Conservation (phyloP, 768 basidiomycete species). For the Termitomyces sp. region DNA sequence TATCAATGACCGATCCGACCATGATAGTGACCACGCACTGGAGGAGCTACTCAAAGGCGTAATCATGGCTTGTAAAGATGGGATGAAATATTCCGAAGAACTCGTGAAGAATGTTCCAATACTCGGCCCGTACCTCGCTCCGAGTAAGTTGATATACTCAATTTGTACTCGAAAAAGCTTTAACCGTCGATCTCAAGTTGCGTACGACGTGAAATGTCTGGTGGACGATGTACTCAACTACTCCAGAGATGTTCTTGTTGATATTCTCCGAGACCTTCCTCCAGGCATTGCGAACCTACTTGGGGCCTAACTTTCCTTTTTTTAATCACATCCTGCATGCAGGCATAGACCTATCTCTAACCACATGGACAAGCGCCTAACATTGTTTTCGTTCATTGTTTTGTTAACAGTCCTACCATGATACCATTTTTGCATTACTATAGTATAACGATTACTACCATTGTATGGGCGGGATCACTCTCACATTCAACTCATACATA, state of each 20-base stretch:
- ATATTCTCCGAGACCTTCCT: constrained; percentile 32
- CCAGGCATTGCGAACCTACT: constrained; percentile 27
- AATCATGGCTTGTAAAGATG: constrained; percentile 42
- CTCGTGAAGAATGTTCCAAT: constrained; percentile 35
- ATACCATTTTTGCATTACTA: not conserved
- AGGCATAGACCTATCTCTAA: constrained; percentile 22
- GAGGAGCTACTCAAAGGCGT: constrained; percentile 45
- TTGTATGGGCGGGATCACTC: constrained; percentile 29
- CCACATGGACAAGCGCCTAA: constrained; percentile 15
- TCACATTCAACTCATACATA: too few relatives aligned
- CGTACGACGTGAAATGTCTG: constrained; percentile 57
- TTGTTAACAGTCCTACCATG: constrained; percentile 15
- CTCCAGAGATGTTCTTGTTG: constrained; percentile 45
- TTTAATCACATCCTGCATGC: constrained; percentile 16
- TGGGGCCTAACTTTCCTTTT: constrained; percentile 10
- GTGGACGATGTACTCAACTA: constrained; percentile 45
- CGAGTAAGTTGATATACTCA: constrained; percentile 35
- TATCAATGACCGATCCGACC: constrained; percentile 48
- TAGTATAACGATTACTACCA: constrained; percentile 18
- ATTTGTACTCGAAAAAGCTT: not conserved
- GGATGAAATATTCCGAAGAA: constrained; percentile 24
- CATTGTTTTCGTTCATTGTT: constrained; percentile 17
- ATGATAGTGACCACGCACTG: constrained; percentile 35
- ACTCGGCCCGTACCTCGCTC: constrained; percentile 46
- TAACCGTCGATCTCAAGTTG: constrained; percentile 28